A percentile compares a stretch with the other conserved stretches of the same genome.
phyloP scores from a whole-genome alignment of 1,284 basidiomycete genomes.

The Ceraceosorus bombacis region DNA sequence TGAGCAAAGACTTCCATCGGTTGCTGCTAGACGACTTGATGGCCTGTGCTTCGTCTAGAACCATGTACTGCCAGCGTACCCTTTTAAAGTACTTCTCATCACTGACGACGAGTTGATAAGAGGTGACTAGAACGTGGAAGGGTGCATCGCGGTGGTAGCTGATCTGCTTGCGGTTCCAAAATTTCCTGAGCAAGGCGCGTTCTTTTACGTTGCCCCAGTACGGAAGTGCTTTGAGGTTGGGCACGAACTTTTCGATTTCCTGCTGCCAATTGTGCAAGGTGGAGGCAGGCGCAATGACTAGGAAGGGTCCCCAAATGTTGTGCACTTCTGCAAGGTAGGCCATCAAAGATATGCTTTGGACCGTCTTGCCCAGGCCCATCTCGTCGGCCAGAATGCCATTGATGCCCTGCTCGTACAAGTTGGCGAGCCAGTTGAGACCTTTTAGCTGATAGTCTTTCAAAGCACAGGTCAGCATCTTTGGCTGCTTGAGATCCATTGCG shows the following conservation, averaged over 20 bases:
- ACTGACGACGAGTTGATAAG: slow-evolving; percentile 92
- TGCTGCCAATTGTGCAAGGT: slow-evolving; percentile 99
- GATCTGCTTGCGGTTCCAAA: slow-evolving; percentile 92
- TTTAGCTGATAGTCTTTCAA: slow-evolving; percentile 98
- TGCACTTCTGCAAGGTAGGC: slow-evolving; percentile 95
- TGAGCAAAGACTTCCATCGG: slow-evolving; percentile 93
- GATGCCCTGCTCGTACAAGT: slow-evolving; percentile 96
- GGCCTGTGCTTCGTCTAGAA: slow-evolving; percentile 97
- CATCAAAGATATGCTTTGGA: slow-evolving; percentile 94
- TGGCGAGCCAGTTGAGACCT: slow-evolving; percentile 95
- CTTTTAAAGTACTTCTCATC: slow-evolving; percentile 98
- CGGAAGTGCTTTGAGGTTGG: slow-evolving; percentile 83
- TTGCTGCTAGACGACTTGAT: slow-evolving; percentile 98
- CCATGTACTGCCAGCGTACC: slow-evolving; percentile 99
- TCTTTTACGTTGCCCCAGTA: slow-evolving; percentile 99
- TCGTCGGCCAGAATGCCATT: slow-evolving; percentile 61
- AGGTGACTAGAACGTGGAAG: slow-evolving; percentile 94
- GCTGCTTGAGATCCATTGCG: slow-evolving; percentile 76
- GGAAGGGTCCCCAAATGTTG: slow-evolving; percentile 98
- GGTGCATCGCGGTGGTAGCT: slow-evolving; percentile 91
- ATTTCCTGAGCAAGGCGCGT: slow-evolving; percentile 83
- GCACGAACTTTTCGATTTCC: slow-evolving; percentile 91
- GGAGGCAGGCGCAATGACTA: slow-evolving; percentile 96
- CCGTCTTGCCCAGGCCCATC: slow-evolving; percentile 74
- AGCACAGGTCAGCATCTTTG: slow-evolving; percentile 91